Evolutionary conservation across 2,329 filamentous ascomycete genomes (phyloP).

Genomic region (Didymella lethalis): DNA sequence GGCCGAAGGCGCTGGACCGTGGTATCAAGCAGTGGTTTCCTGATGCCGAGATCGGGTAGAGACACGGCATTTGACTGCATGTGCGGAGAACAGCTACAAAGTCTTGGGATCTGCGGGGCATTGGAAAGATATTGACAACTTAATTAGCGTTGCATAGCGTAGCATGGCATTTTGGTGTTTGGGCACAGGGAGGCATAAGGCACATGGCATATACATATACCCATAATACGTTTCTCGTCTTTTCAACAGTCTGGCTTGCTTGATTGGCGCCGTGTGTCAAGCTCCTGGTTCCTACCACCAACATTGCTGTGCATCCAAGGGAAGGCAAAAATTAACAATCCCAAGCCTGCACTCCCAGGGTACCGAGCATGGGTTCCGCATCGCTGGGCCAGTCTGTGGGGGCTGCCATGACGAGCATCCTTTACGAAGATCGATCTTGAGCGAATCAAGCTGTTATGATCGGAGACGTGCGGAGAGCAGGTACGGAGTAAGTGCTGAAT

Average conservation of each 20-base stretch:
- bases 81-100: background rate
- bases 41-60: conserved; percentile 19
- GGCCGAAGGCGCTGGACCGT: conserved; percentile 39
- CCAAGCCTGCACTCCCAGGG: background rate
- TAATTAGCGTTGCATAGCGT: conserved; percentile 9
- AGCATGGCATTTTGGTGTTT: conserved; percentile 8
- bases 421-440: background rate
- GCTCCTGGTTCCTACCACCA: background rate
- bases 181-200: background rate
- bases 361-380: background rate
- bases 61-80: background rate
- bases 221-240: background rate
- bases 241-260: background rate
- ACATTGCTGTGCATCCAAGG: background rate
- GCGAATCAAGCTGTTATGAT: background rate
- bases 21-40: conserved; percentile 34
- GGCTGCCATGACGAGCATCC: background rate
- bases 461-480: background rate
- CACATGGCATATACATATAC: conserved; percentile 2
- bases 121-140: background rate
- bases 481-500: background rate
- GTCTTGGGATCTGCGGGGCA: too few species aligned
- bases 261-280: background rate
- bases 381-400: background rate
- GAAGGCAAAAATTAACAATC: background rate